phyloP scores from a whole-genome alignment of 352 stramenopile species.

The Phytophthora capsici region DNA sequence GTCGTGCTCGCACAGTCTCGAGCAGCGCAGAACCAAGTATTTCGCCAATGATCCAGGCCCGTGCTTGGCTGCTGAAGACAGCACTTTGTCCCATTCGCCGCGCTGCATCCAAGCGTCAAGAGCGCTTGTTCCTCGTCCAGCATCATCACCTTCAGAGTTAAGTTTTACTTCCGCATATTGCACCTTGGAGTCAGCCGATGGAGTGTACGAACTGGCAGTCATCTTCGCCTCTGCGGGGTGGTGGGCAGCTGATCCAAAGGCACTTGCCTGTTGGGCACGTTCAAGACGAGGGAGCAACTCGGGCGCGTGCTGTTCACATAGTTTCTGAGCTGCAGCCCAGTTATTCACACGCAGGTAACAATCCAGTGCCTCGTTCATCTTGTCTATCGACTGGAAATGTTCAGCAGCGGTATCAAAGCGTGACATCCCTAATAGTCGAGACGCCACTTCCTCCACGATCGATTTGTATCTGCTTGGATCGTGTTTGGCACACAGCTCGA shows the following conservation, averaged over 20 bases:
- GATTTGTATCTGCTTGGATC: slow-evolving; percentile 88
- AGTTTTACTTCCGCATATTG: slow-evolving; percentile 55
- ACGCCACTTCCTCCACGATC: slow-evolving; percentile 90
- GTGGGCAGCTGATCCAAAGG: slow-evolving; percentile 63
- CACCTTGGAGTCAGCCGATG: slow-evolving; percentile 60
- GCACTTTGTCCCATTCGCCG: slow-evolving; percentile 94
- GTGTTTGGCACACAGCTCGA: slow-evolving; percentile 90
- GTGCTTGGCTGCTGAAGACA: slow-evolving; percentile 86
- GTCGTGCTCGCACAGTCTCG: slow-evolving; percentile 73
- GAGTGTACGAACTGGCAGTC: slow-evolving; percentile 51
- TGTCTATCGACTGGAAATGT: slow-evolving; percentile 90
- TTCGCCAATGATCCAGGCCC: slow-evolving; percentile 78
- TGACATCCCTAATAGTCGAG: slow-evolving; percentile 79
- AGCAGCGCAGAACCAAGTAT: slow-evolving; percentile 85
- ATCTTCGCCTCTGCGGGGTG: slow-evolving; percentile 62
- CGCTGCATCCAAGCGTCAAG: slow-evolving; percentile 93
- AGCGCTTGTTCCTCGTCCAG: slow-evolving; percentile 56
- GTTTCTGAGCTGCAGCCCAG: slow-evolving; percentile 73
- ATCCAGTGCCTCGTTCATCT: slow-evolving; percentile 93
- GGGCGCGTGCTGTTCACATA: slow-evolving; percentile 81
- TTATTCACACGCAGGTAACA: slow-evolving; percentile 85
- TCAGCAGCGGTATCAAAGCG: slow-evolving; percentile 89
- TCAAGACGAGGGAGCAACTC: slow-evolving; percentile 83
- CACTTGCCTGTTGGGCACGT: slow-evolving; percentile 81
- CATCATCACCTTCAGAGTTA: slow-evolving; percentile 48